phyloP scores from a whole-genome alignment of 2,329 filamentous ascomycete species.

The Cladosporium sp. region DNA sequence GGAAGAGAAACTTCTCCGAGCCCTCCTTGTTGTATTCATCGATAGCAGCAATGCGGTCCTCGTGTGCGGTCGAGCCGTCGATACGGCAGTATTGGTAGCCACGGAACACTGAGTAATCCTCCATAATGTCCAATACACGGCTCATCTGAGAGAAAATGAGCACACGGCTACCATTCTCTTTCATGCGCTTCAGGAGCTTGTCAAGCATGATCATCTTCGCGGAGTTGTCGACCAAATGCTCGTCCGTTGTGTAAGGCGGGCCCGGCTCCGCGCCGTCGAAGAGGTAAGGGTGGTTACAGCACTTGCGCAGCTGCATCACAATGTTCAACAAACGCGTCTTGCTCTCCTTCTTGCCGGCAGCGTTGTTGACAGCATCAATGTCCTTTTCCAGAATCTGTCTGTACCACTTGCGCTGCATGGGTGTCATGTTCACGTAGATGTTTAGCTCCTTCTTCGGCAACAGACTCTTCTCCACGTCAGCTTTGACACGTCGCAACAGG shows the following conservation, averaged over 20 bases:
- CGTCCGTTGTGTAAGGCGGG: constrained; percentile 95
- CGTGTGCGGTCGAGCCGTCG: constrained; percentile 91
- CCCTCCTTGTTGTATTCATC: constrained; percentile 96
- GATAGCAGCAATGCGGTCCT: constrained; percentile 94
- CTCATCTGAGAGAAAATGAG: constrained; percentile 99
- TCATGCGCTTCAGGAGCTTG: constrained; percentile 76
- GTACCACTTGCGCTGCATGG: constrained; percentile 99
- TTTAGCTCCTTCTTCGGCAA: constrained; percentile 97
- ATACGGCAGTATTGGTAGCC: constrained; percentile 96
- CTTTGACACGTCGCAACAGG: constrained; percentile 90
- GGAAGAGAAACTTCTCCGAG: constrained; percentile 94
- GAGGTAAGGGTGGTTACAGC: constrained; percentile 96
- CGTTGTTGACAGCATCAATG: constrained; percentile 96
- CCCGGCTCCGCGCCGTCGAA: constrained; percentile 97
- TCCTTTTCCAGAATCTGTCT: constrained; percentile 98
- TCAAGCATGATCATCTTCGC: constrained; percentile 98
- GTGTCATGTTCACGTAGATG: constrained; percentile 94
- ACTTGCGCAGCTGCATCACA: constrained; percentile 98
- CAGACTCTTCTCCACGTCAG: constrained; percentile 94
- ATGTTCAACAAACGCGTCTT: constrained; percentile 97
- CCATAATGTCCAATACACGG: constrained; percentile 88
- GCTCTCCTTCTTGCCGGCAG: constrained; percentile 90
- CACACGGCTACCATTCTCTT: constrained; percentile 85
- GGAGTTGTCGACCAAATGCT: constrained; percentile 87
- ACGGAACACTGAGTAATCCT: constrained; percentile 96